phyloP scores from a whole-genome alignment of 2,329 filamentous ascomycete species.

The Colletotrichum tropicicola region DNA sequence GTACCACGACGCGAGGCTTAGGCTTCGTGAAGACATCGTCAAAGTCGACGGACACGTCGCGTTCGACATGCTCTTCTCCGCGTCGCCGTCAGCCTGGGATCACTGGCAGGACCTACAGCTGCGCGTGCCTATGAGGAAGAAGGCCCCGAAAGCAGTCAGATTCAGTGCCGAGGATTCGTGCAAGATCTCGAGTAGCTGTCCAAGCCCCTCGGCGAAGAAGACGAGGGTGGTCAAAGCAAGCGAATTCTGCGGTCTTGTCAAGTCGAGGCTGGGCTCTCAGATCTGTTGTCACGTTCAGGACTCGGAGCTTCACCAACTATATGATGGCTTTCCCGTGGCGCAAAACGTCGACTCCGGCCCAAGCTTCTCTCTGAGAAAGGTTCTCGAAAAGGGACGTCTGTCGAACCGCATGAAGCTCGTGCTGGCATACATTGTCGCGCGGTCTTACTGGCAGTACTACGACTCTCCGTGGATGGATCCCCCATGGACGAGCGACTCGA shows the following conservation, averaged over 20 bases:
- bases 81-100: background rate
- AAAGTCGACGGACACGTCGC: background rate
- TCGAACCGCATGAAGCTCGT: background rate
- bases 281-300: background rate
- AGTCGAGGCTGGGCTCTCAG: background rate
- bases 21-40: background rate
- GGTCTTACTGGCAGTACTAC: conserved; percentile 9
- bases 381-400: background rate
- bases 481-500: background rate
- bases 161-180: background rate
- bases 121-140: background rate
- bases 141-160: background rate
- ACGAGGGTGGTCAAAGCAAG: background rate
- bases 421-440: background rate
- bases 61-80: background rate
- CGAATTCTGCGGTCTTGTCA: background rate
- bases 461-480: background rate
- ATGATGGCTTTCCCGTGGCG: background rate
- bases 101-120: background rate
- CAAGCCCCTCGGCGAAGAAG: background rate
- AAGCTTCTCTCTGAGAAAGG: background rate
- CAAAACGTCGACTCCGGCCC: background rate
- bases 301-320: background rate
- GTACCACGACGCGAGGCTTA: background rate
- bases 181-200: background rate